Evolutionary conservation across 495 filamentous ascomycete species (phyloP).

Genomic region (Xylaria nigripes): DNA sequence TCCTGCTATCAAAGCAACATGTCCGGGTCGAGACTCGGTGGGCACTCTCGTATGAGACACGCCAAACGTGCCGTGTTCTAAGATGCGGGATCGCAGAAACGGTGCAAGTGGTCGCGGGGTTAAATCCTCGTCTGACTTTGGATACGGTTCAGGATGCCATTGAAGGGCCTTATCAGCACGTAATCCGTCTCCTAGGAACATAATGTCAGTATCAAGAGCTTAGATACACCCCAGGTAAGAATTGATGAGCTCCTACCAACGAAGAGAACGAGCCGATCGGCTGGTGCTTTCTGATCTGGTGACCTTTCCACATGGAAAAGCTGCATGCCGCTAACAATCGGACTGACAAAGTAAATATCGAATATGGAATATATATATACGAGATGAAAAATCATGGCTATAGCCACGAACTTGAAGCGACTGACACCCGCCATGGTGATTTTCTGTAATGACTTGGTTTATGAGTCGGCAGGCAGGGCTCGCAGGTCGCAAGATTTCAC

Average conservation of each 20-base stretch:
- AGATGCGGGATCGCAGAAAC: constrained; percentile 80
- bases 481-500: neutral
- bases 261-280: constrained; percentile 84
- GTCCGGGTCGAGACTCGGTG: constrained; percentile 93
- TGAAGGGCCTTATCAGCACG: constrained; percentile 98
- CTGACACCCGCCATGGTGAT: constrained; percentile 65
- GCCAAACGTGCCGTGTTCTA: constrained; percentile 92
- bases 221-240: neutral
- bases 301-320: constrained; percentile 63
- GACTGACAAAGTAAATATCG: constrained; percentile 98
- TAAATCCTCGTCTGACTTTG: constrained; percentile 49
- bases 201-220: constrained; percentile 16
- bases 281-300: constrained; percentile 58
- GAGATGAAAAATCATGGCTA: constrained; percentile 89
- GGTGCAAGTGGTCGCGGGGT: constrained; percentile 73
- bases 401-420: constrained; percentile 80
- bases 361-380: constrained; percentile 97
- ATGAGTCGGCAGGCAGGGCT: neutral
- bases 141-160: constrained; percentile 82
- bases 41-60: constrained; percentile 97
- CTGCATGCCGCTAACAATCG: constrained; percentile 92
- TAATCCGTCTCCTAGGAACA: constrained; percentile 67
- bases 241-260: constrained; percentile 55
- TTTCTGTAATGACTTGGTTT: neutral
- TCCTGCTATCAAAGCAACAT: constrained; percentile 96